phyloP scores from a whole-genome alignment of 2,329 filamentous ascomycete species.

The Alternaria dauci region DNA sequence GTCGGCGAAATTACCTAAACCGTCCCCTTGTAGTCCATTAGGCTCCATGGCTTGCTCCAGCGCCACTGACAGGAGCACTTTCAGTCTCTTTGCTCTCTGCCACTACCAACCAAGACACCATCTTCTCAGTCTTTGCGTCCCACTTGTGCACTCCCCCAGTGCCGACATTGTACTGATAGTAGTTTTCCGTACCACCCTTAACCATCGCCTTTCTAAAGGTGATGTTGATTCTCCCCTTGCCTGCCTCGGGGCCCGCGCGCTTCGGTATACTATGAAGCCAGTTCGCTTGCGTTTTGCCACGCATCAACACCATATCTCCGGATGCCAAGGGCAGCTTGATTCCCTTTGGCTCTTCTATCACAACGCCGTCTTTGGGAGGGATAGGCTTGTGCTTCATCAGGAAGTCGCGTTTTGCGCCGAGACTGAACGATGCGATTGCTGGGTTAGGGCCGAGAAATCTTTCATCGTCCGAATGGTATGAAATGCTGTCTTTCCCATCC shows the following conservation, averaged over 20 bases:
- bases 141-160: constrained; percentile 73
- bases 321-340: constrained; percentile 65
- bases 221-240: constrained; percentile 74
- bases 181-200: constrained; percentile 79
- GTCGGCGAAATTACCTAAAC: neutral
- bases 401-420: constrained; percentile 78
- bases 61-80: neutral
- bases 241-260: constrained; percentile 68
- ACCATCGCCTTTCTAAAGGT: constrained; percentile 77
- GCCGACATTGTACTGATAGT: constrained; percentile 85
- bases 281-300: constrained; percentile 72
- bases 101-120: constrained; percentile 51
- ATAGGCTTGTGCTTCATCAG: constrained; percentile 79
- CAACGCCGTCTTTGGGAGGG: constrained; percentile 45
- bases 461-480: constrained; percentile 83
- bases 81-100: neutral
- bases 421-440: constrained; percentile 76
- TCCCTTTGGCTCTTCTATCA: constrained; percentile 50
- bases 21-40: neutral
- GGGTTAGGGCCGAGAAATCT: constrained; percentile 74
- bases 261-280: constrained; percentile 85
- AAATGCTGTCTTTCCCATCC: constrained; percentile 77
- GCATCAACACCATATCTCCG: constrained; percentile 84
- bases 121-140: constrained; percentile 65
- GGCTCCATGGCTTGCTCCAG: neutral